Evolutionary conservation across 257 asterid species (phyloP), one percentile per base, ranked within the genome.

Genomic region (Orobanche coerulescens): DNA sequence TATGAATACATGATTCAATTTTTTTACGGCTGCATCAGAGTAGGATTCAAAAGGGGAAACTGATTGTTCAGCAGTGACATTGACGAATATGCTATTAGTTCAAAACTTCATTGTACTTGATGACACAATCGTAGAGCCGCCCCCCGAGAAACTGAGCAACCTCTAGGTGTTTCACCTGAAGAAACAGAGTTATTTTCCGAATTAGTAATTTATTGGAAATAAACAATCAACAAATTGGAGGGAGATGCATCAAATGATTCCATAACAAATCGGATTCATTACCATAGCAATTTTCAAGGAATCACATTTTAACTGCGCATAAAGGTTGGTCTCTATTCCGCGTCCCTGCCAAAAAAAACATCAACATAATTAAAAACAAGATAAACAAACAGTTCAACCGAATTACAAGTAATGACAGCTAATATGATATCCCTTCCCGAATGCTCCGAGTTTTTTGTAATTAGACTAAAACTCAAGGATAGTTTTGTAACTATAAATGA

Each of bases 141-240:
- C 98, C 97, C 46, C 98, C 97, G 9, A 92, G 97, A 75, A 92
- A 92, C 78, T 92, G 87, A 40, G 95, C 97, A 56, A 92, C 98
- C 77, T 92, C 98, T 9, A 37, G 78, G 77, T 92, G 98, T 88
- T 92, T 92, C 78, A 92, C 98, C 98, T 91, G 42, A 28, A 57
- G 48, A 31, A 54, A 33, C 23, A 49, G 3, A 19, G 44, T 58
- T 40, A 58, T 31, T 54, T 31, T 25, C 16, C 25, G 23, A 33
- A 47, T n/a, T n/a, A 36, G 47, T 31, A n/a, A 46, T 16, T 34
- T 46, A 31, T 15, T 1, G n/a, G 25, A 47, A 34, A 48, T 58
- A 60, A 34, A 12, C 51, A 14, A 67, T 25, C 66, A 31, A 50
- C 34, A 59, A 3, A 20, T 20, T 54, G 31, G 31, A 20, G 24